Conservation (phyloP, 1,284 basidiomycete species). For the Ceratobasidium sp. region DNA sequence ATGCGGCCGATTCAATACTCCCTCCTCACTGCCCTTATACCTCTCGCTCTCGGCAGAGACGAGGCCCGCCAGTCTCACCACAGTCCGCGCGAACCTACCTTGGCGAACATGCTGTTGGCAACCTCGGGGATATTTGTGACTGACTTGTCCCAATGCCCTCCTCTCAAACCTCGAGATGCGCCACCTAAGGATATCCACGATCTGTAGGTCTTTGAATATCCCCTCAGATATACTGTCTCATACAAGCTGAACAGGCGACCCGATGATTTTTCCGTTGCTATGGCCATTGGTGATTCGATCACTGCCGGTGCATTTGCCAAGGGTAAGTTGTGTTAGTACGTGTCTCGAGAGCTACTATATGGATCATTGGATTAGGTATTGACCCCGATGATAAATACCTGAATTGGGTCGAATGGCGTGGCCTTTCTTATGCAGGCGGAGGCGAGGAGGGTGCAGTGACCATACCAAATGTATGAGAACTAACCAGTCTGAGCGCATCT, state of each 20-base stretch:
- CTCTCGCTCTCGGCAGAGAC: constrained; percentile 4
- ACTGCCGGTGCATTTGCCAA: constrained; percentile 57
- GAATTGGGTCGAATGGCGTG: constrained; percentile 56
- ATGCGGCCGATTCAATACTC: constrained; percentile 11
- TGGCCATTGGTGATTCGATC: constrained; percentile 59
- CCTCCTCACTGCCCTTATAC: neutral
- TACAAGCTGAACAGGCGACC: constrained; percentile 52
- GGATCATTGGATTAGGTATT: constrained; percentile 5
- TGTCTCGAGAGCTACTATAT: neutral
- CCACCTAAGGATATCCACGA: constrained; percentile 44
- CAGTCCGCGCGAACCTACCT: neutral
- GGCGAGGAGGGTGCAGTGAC: constrained; percentile 56
- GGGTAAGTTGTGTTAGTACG: constrained; percentile 10
- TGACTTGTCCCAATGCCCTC: constrained; percentile 45
- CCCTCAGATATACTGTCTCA: neutral
- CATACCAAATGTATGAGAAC: constrained; percentile 52
- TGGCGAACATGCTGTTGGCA: constrained; percentile 14
- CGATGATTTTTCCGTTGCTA: constrained; percentile 57
- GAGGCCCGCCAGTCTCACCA: neutral
- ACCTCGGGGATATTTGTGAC: constrained; percentile 45
- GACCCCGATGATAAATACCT: constrained; percentile 38
- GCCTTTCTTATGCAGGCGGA: constrained; percentile 57
- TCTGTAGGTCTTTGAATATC: constrained; percentile 29
- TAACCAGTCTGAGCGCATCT: neutral
- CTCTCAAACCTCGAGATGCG: constrained; percentile 12